Conservation (phyloP, 768 basidiomycete species). For the Cubamyces lactineus region DNA sequence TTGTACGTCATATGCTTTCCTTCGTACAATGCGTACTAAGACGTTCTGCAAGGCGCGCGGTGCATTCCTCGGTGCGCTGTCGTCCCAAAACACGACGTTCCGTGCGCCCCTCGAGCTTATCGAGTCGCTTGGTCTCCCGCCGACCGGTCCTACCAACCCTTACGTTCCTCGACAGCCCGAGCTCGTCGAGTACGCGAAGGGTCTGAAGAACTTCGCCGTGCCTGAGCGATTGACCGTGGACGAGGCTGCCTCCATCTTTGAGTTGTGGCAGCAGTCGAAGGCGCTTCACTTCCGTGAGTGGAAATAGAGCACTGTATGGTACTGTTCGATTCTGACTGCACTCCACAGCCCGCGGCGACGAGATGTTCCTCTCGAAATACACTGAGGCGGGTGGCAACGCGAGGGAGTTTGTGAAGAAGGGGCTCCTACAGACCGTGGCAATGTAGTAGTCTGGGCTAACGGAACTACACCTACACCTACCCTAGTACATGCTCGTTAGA, state of each 20-base stretch:
- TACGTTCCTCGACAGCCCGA: conserved; percentile 57
- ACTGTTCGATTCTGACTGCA: background rate
- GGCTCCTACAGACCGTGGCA: conserved; percentile 28
- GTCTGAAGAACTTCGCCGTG: conserved; percentile 52
- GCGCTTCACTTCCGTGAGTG: conserved; percentile 47
- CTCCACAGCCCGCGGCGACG: conserved; percentile 53
- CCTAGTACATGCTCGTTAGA: background rate
- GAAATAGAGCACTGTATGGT: background rate
- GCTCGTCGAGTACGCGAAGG: conserved; percentile 56
- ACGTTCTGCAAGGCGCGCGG: conserved; percentile 58
- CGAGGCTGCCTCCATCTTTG: conserved; percentile 78
- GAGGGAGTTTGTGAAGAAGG: conserved; percentile 65
- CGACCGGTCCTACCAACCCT: conserved; percentile 48
- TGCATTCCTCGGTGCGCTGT: conserved; percentile 72
- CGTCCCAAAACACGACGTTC: conserved; percentile 60
- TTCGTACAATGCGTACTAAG: background rate
- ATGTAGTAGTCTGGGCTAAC: conserved; percentile 10
- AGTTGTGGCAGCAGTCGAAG: conserved; percentile 71
- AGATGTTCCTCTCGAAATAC: conserved; percentile 78
- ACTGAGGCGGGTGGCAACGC: conserved; percentile 79
- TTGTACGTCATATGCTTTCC: conserved; percentile 52
- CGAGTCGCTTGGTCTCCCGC: conserved; percentile 56
- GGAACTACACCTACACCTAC: background rate
- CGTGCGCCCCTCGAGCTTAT: conserved; percentile 64
- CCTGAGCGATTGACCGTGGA: conserved; percentile 60